Base-by-base conservation (phyloP, 805 yeast species). In the Candida sithepensis region DNA sequence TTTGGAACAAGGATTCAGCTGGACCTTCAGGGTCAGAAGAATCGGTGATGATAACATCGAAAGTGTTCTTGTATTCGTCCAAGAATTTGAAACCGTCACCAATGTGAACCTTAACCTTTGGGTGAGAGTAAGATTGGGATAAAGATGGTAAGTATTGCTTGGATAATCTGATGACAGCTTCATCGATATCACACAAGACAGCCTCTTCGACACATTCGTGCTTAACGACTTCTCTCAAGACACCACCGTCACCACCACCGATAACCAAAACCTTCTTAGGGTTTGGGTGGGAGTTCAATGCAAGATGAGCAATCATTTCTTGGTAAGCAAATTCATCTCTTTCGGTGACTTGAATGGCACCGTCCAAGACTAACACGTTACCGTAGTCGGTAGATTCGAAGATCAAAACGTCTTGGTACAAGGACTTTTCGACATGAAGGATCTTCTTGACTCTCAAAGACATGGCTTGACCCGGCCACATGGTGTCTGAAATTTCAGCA, bases 401-500 rank as follows among this genome's bases (percentile, higher is more conserved):
- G 18, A 90, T 84, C 42, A 89, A 72, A 33, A 85, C 85, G 61
- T 89, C 96, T 68, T 90, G 97, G 68, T 78, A 90, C 59, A 73
- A 75, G 13, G 94, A 84, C 53, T 75, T 71, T 24, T 81, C 80
- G 45, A 81, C 81, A 60, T 85, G 80, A n/a, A 90, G 69, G 41
- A 88, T 73, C 57, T 77, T 62, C 41, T 79, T 76, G 26, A 89
- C 85, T 54, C 83, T 79, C 58, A 92, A 76, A 44, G 90, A 80
- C 94, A 94, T 84, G 58, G 97, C 98, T 77, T 91, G 96, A 56
- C 99, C 99, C 26, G 99, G 98, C 96, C 97, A 92, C 88, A 89
- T 86, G 65, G 96, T 88, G 69, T 91, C 88, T 57, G 96, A 87
- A 67, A 87, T 77, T 71, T 92, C 99, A 61, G 92, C 83, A 74